Evolutionary conservation across 2,329 filamentous ascomycete genomes (phyloP), one percentile per base, ranked within the genome.

Genomic region (Diaporthe aspalathi): DNA sequence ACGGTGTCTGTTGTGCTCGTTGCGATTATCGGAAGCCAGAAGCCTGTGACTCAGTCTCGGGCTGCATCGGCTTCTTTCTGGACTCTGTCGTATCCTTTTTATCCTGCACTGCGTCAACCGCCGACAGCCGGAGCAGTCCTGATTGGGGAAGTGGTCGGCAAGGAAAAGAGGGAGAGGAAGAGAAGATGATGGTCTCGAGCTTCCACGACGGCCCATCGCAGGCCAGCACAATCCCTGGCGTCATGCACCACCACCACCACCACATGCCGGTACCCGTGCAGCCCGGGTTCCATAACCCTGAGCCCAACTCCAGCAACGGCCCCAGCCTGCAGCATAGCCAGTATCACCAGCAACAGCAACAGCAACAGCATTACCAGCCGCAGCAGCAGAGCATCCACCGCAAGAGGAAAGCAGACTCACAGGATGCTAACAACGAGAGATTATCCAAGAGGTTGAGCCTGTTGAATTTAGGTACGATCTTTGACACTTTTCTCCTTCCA

Each of bases 401-500:
- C 77, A 92, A 91, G 82, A 83, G 90, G 76, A 91, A 91, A 81
- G 87, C 89, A 71, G 87, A 89, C 67, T 79, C 81, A 17, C 87
- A 88, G 73, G 78, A 79, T n/a, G 77, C 80, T 22, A 76, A 89
- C 77, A 90, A 89, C 75, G 89, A 97, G 82, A 91, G 94, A 67
- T 87, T 98, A 74, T 92, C 92, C 57, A 98, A 98, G 84, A 89
- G 92, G 74, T 87, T 98, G 80, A 93, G 94, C 79, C 84, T 93
- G 66, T 87, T 98, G 69, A 94, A 95, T 79, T 83, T 98, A 74
- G 93, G 94, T 96, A 89, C 70, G 84, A 12, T 38, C 11, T 70
- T 50, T 74, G 14, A 70, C 62, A 43, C 65, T 27, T 27, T 50
- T 17, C 5, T 47, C 7, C 73, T 71, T 60, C 35, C 57, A 16